These are phyloP conservation scores for Beta lomatogona DNA, from an alignment of 179 eudicot genomes.

Conservation along the genomic window DNA sequence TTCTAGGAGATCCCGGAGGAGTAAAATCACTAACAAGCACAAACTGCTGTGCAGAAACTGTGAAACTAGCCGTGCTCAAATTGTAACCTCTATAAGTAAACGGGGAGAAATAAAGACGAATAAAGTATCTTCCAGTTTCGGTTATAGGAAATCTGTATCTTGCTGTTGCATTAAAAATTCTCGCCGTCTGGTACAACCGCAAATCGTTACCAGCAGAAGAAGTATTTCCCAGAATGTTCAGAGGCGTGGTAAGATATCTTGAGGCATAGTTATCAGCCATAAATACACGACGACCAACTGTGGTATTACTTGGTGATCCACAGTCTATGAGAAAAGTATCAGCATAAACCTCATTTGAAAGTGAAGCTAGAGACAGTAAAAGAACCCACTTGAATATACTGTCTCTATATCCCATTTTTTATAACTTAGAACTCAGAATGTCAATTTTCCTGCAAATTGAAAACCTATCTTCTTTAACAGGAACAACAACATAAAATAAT, in stretches of 20 bases:
- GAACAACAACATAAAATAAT: neutral
- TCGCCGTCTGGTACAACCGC: conserved; percentile 51
- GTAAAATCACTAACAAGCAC: conserved; percentile 52
- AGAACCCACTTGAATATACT: conserved; percentile 36
- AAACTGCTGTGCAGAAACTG: conserved; percentile 51
- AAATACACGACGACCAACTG: conserved; percentile 57
- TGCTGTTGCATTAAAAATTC: conserved; percentile 55
- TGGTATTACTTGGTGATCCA: conserved; percentile 64
- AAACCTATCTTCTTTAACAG: neutral
- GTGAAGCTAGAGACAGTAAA: conserved; percentile 36
- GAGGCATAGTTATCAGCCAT: conserved; percentile 64
- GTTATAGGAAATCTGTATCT: conserved; percentile 54
- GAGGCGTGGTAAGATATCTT: conserved; percentile 56
- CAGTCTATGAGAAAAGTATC: conserved; percentile 62
- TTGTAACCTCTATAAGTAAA: conserved; percentile 43
- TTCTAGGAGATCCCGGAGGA: conserved; percentile 37
- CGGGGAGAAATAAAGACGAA: conserved; percentile 71
- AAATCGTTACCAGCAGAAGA: conserved; percentile 39
- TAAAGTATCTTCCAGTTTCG: conserved; percentile 65
- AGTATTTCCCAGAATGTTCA: conserved; percentile 48
- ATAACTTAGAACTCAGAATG: neutral
- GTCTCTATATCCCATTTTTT: conserved; percentile 41
- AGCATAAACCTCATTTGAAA: conserved; percentile 45
- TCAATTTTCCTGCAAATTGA: conserved; percentile 1
- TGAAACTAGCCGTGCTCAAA: conserved; percentile 52